Percentiles rank a stretch among this genome's conserved stretches.
Evolutionary conservation across 2,329 filamentous ascomycete species (phyloP).

Genomic region (Cadophora sp.): DNA sequence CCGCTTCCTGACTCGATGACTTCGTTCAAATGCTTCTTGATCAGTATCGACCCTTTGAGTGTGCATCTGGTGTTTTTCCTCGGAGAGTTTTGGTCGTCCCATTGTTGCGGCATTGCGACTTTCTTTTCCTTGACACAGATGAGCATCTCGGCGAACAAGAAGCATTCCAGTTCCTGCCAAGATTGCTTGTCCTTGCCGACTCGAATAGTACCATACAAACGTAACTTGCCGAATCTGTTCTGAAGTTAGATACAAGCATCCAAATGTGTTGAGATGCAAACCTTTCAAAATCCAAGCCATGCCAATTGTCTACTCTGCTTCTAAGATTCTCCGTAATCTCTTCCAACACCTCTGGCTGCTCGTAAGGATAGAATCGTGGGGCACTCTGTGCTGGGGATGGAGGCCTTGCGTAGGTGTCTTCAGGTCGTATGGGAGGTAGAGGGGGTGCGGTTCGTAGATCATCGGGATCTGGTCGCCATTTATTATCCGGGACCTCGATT

Average conservation of each 20-base stretch:
- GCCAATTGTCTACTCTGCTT: conserved; percentile 96
- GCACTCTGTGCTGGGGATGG: conserved; percentile 61
- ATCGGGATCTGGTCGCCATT: conserved; percentile 86
- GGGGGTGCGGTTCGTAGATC: conserved; percentile 68
- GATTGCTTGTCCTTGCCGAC: conserved; percentile 96
- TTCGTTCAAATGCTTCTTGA: conserved; percentile 96
- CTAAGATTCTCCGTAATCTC: conserved; percentile 87
- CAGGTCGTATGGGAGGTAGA: conserved; percentile 50
- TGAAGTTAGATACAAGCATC: conserved; percentile 39
- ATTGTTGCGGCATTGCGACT: conserved; percentile 62
- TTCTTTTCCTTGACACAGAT: conserved; percentile 99
- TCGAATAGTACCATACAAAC: conserved; percentile 85
- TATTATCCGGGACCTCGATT: conserved; percentile 89
- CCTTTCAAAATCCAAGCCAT: conserved; percentile 89
- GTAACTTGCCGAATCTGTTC: conserved; percentile 84
- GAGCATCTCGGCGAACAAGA: conserved; percentile 97
- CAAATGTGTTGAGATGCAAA: conserved; percentile 46
- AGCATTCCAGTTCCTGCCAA: conserved; percentile 98
- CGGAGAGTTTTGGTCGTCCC: conserved; percentile 65
- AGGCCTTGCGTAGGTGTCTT: conserved; percentile 61
- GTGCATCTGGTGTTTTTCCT: conserved; percentile 80
- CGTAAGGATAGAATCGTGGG: conserved; percentile 72
- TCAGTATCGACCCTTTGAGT: conserved; percentile 95
- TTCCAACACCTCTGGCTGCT: conserved; percentile 77
- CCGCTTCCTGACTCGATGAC: conserved; percentile 73